A percentile compares a stretch with the other conserved stretches of the same genome.
phyloP scores from a whole-genome alignment of 225 moss, liverwort and hornwort species.

The Pseudoscleropodium purum region DNA sequence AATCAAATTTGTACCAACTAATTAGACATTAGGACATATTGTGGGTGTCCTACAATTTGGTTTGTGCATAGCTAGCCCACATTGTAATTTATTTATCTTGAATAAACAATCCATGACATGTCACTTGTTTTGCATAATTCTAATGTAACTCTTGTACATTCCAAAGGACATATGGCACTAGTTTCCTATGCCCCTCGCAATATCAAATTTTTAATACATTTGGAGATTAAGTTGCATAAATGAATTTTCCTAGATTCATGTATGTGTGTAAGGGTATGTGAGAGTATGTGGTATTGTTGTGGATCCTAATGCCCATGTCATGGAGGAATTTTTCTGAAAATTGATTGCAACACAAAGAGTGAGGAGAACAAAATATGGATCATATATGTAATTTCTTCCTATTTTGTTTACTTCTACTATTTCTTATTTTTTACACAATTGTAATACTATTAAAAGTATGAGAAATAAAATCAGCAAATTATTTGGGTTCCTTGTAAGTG shows the following conservation, averaged over 20 bases:
- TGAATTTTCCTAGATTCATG: background rate
- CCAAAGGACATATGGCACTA: too few species aligned
- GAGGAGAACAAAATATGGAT: background rate
- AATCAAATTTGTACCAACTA: background rate
- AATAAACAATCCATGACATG: background rate
- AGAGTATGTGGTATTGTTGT: fast-evolving
- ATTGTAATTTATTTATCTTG: background rate
- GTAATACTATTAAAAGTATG: background rate
- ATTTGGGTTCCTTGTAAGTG: background rate
- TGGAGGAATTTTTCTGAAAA: background rate
- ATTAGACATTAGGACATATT: background rate
- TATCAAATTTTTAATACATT: background rate
- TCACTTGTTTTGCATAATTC: background rate
- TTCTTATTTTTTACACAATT: background rate
- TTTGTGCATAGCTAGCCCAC: background rate
- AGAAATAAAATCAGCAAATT: background rate
- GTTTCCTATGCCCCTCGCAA: background rate
- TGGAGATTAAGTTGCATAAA: background rate
- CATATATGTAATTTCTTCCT: background rate
- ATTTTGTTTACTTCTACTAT: background rate
- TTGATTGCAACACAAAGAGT: background rate
- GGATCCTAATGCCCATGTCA: background rate
- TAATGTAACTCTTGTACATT: background rate
- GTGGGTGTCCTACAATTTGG: background rate
- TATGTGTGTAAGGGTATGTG: background rate